Percentiles rank a stretch among this genome's conserved stretches.
These are phyloP conservation scores for Gyromitra esculenta DNA, from an alignment of 2,329 filamentous ascomycete genomes.

Conservation along the genomic window DNA sequence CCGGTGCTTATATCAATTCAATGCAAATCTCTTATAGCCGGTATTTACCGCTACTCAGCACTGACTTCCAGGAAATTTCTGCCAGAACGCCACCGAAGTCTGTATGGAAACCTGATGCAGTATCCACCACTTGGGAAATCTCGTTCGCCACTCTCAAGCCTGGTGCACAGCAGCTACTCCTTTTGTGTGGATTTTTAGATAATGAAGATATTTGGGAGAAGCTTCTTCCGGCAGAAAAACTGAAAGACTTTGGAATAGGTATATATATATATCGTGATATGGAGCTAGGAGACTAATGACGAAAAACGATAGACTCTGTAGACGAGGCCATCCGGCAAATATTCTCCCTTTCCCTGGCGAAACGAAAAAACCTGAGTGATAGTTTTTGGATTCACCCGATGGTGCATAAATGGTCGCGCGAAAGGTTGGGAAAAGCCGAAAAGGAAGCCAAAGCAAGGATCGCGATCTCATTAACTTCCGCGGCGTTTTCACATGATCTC, in stretches of 20 bases:
- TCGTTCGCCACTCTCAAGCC: background rate
- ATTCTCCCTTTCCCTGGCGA: conserved; percentile 19
- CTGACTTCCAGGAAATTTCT: background rate
- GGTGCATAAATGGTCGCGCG: conserved; percentile 23
- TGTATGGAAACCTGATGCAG: background rate
- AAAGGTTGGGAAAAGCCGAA: background rate
- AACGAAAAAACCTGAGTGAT: background rate
- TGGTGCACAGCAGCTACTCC: background rate
- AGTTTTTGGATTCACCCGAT: conserved; percentile 23
- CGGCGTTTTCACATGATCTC: background rate
- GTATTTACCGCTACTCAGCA: background rate
- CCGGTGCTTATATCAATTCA: background rate
- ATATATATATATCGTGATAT: background rate
- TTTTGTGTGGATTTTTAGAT: conserved; percentile 2
- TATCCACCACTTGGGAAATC: conserved; percentile 3
- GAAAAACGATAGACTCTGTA: background rate
- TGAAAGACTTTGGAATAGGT: conserved; percentile 1
- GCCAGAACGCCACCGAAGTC: background rate
- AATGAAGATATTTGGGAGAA: conserved; percentile 6
- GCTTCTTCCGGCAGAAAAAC: background rate
- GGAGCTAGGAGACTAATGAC: background rate
- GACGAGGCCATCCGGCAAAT: conserved; percentile 3
- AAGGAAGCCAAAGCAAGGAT: background rate
- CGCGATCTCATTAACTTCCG: conserved; percentile 3
- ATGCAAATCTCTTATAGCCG: background rate